Evolutionary conservation across 345 rosid genomes (phyloP).

Genomic region (Leavenworthia alabamica): DNA sequence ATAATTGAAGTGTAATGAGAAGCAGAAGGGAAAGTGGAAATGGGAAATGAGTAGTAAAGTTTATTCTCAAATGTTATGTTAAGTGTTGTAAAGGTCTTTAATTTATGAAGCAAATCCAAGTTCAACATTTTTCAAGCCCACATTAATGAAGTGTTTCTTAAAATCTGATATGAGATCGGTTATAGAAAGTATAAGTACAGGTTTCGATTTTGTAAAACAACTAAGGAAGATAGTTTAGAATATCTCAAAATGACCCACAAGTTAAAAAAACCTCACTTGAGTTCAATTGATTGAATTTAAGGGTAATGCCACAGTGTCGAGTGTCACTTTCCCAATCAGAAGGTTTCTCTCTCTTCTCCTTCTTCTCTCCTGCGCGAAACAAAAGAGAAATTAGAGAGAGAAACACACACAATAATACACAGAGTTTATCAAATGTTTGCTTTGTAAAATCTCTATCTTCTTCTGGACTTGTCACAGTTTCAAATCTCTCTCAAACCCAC

Average conservation of each 20-base stretch:
- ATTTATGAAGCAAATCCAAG: background rate
- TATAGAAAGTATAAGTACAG: background rate
- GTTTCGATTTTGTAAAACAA: background rate
- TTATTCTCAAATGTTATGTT: background rate
- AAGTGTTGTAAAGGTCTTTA: background rate
- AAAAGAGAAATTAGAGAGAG: background rate
- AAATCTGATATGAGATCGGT: background rate
- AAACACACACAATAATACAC: background rate
- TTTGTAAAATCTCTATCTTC: slow-evolving; percentile 18
- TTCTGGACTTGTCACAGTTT: slow-evolving; percentile 6
- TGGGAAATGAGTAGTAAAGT: background rate
- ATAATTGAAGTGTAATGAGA: background rate
- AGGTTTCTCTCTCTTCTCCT: slow-evolving; percentile 29
- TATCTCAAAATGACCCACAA: background rate
- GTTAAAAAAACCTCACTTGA: background rate
- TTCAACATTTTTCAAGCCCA: background rate
- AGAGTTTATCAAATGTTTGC: slow-evolving; percentile 25
- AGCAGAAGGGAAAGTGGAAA: background rate
- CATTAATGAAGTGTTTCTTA: background rate
- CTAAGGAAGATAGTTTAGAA: background rate
- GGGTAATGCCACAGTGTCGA: slow-evolving; percentile 14
- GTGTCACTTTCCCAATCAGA: slow-evolving; percentile 31
- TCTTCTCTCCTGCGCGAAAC: slow-evolving; percentile 25
- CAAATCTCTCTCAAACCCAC: slow-evolving; percentile 14
- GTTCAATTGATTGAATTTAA: background rate